Percentiles rank a stretch among this genome's conserved stretches.
phyloP scores from a whole-genome alignment of 2,329 filamentous ascomycete genomes.

The Fusarium zealandicum region DNA sequence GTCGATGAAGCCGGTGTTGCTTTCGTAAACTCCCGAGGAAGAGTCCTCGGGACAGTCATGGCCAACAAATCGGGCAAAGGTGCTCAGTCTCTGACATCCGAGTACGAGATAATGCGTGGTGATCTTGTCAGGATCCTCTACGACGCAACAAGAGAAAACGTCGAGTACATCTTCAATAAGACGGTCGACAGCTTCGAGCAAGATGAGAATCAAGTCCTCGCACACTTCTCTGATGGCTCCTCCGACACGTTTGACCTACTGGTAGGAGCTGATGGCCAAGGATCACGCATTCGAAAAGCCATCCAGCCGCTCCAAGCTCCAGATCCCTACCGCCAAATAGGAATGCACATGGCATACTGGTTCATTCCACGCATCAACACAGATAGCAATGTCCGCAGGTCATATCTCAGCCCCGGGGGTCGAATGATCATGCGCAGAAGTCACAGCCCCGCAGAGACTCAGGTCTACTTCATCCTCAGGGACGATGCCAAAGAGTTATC shows the following conservation, averaged over 20 bases:
- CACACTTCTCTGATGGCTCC: constrained; percentile 17
- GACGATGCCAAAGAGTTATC: constrained; percentile 6
- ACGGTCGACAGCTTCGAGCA: constrained; percentile 23
- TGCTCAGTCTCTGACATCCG: constrained; percentile 51
- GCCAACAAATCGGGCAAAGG: constrained; percentile 29
- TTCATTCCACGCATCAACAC: constrained; percentile 22
- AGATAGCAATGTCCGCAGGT: constrained; percentile 22
- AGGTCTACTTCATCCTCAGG: constrained; percentile 26
- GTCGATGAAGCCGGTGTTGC: constrained; percentile 21
- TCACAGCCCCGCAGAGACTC: constrained; percentile 23
- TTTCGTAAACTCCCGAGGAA: constrained; percentile 8
- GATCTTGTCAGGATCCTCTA: constrained; percentile 57
- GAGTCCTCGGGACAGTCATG: constrained; percentile 11
- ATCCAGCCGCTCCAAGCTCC: neutral
- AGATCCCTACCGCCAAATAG: constrained; percentile 31
- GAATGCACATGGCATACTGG: constrained; percentile 28
- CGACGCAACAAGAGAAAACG: constrained; percentile 9
- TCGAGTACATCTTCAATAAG: constrained; percentile 11
- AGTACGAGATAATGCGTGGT: constrained; percentile 64
- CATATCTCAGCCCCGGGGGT: constrained; percentile 9
- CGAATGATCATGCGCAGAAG: constrained; percentile 30
- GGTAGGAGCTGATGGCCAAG: constrained; percentile 25
- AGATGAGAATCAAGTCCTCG: constrained; percentile 17
- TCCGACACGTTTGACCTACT: constrained; percentile 20
- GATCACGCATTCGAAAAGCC: constrained; percentile 19